Evolutionary conservation across 2,329 filamentous ascomycete genomes (phyloP), one percentile per base, ranked within the genome.

Genomic region (Fusarium acutatum): DNA sequence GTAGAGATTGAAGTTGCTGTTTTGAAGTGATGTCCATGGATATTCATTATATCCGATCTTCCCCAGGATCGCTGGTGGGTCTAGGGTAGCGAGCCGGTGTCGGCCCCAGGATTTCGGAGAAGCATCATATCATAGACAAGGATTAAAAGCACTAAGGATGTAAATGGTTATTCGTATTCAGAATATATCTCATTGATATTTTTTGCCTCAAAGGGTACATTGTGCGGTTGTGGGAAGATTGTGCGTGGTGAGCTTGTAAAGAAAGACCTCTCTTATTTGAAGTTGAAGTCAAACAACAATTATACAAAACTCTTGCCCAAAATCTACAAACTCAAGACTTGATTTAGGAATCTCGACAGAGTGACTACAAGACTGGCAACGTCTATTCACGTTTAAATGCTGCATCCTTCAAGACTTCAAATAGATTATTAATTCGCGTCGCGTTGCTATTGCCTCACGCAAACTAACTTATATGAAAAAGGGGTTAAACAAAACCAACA

Each of bases 391-490:
- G 20, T 22, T 8, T 4, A 18, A 18, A 7, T 1, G 6, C 20
- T 28, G 26, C 9, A 14, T 22, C 6, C 17, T 9, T 20, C 17
- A 28, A n/a, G 4, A 22, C 20, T 58, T 57, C 28, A 60, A 43
- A 58, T 52, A 17, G 54, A 61, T 54, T 68, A 65, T 57, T 52
- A 60, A 68, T 62, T 57, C 60, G 49, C 56, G 62, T 67, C 60
- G 40, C 52, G 43, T 11, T 64, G n/a, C 38, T 41, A 30, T 60
- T 22, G 64, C 41, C 38, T 60, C 37, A 70, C 46, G 60, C 49
- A 67, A 65, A 67, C 66, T 60, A 74, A 67, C 64, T 46, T 66
- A 63, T 66, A 75, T 52, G 76, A 68, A 47, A 40, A 56, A 64
- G 38, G 20, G 59, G 62, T 15, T 20, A 60, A 60, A 67, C 52